Conservation (phyloP, 2,329 filamentous ascomycete species). For the Phaeosphaeriaceae sp. region DNA sequence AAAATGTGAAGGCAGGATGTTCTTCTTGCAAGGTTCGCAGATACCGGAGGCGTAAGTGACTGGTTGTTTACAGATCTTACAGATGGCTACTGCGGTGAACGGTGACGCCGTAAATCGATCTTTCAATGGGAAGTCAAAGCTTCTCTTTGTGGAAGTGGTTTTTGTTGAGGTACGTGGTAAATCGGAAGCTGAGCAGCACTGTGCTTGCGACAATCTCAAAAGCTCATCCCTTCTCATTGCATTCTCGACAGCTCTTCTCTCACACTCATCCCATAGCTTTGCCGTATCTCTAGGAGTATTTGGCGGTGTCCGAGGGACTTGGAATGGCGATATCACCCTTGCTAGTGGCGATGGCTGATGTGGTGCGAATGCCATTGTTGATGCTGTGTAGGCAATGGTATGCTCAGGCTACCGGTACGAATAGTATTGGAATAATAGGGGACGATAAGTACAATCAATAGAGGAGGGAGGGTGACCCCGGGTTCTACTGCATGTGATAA, state of each 20-base stretch:
- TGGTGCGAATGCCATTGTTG: constrained; percentile 25
- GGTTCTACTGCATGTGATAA: constrained; percentile 26
- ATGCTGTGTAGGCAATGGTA: constrained; percentile 19
- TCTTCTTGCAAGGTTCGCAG: constrained; percentile 41
- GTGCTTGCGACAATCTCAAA: constrained; percentile 18
- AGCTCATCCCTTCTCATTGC: constrained; percentile 35
- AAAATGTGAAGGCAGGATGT: constrained; percentile 19
- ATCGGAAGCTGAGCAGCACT: constrained; percentile 28
- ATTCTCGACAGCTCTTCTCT: constrained; percentile 39
- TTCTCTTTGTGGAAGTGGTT: constrained; percentile 19
- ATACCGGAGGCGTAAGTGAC: constrained; percentile 36
- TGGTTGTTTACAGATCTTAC: constrained; percentile 38
- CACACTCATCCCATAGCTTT: constrained; percentile 45
- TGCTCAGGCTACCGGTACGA: not conserved
- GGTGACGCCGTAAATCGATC: constrained; percentile 11
- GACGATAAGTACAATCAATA: constrained; percentile 15
- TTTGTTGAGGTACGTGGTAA: constrained; percentile 15
- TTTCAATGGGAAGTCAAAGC: constrained; percentile 36
- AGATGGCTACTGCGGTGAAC: constrained; percentile 33
- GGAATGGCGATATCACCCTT: constrained; percentile 35
- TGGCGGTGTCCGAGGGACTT: constrained; percentile 34
- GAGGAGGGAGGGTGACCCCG: constrained; percentile 21
- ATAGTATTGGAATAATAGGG: constrained; percentile 12
- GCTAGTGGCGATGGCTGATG: constrained; percentile 29
- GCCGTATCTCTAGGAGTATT: constrained; percentile 37